Percentiles rank a stretch among this genome's conserved stretches.
Evolutionary conservation across 179 eudicot genomes (phyloP).

Genomic region (Carnegiea gigantea): DNA sequence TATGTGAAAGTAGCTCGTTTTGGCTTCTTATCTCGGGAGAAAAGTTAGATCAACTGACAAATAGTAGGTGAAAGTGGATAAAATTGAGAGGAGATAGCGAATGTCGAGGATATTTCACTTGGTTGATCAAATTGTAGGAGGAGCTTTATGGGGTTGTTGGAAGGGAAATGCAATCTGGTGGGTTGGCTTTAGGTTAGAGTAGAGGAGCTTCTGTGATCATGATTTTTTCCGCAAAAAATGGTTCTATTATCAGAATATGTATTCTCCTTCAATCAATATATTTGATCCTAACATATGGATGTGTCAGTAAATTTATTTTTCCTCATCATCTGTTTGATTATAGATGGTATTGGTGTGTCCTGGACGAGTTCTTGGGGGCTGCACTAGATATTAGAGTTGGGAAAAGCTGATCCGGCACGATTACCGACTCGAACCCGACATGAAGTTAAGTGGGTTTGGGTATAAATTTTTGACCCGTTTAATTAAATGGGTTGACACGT

Average conservation of each 20-base stretch:
- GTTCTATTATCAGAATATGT: neutral
- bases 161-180: neutral
- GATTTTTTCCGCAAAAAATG: neutral
- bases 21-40: conserved; percentile 22
- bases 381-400: too few species aligned
- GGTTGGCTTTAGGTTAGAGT: neutral
- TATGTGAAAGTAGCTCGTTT: conserved; percentile 24
- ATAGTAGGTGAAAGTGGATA: neutral
- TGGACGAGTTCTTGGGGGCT: too few species aligned
- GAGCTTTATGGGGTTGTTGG: neutral
- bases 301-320: too few species aligned
- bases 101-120: neutral
- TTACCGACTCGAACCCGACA: too few species aligned
- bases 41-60: conserved; percentile 26
- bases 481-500: too few species aligned
- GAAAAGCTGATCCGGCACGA: too few species aligned
- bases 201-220: neutral
- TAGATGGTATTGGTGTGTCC: too few species aligned
- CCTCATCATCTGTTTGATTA: too few species aligned
- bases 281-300: neutral
- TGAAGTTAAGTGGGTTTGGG: too few species aligned
- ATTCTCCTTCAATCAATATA: conserved; percentile 4
- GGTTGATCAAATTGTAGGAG: neutral
- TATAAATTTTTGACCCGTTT: too few species aligned
- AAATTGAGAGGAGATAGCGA: neutral